Evolutionary conservation across 345 rosid genomes (phyloP).

Genomic region (Bruguiera gymnorhiza): DNA sequence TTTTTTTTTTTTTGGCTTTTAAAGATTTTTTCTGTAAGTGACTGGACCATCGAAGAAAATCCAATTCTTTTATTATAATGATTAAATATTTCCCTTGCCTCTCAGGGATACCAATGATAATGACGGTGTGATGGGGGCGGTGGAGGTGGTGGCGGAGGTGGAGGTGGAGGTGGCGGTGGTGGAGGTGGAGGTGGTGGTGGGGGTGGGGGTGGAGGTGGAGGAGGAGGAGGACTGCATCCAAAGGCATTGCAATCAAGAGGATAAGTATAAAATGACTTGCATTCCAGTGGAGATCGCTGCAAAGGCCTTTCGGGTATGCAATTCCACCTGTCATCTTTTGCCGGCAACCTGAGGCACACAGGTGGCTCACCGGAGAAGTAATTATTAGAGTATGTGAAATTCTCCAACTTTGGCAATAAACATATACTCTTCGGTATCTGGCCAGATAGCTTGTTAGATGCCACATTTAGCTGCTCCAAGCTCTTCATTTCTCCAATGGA

Average conservation of each 20-base stretch:
- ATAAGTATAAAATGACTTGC: constrained; percentile 49
- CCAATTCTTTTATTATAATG: no score
- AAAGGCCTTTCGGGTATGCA: constrained; percentile 59
- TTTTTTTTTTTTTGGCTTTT: no score
- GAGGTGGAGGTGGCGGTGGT: background rate
- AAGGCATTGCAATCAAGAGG: constrained; percentile 51
- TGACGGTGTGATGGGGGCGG: background rate
- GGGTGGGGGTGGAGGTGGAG: background rate
- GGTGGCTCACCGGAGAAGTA: constrained; percentile 61
- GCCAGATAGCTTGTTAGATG: constrained; percentile 59
- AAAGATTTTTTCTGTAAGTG: no score
- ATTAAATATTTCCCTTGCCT: no score
- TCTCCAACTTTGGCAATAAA: constrained; percentile 56
- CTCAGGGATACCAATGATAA: no score
- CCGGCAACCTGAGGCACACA: constrained; percentile 47
- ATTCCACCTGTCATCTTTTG: constrained; percentile 53
- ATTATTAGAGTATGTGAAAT: constrained; percentile 69
- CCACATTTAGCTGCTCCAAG: constrained; percentile 78
- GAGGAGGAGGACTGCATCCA: constrained; percentile 31
- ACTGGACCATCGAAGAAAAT: no score
- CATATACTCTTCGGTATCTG: constrained; percentile 62
- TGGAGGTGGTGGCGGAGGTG: background rate
- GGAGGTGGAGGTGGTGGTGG: constrained; percentile 11
- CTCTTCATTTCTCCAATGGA: constrained; percentile 62
- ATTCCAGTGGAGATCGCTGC: constrained; percentile 59